Percentiles rank a stretch among this genome's conserved stretches.
Evolutionary conservation across 306 rosid genomes (phyloP).

Genomic region (Alnus glutinosa): DNA sequence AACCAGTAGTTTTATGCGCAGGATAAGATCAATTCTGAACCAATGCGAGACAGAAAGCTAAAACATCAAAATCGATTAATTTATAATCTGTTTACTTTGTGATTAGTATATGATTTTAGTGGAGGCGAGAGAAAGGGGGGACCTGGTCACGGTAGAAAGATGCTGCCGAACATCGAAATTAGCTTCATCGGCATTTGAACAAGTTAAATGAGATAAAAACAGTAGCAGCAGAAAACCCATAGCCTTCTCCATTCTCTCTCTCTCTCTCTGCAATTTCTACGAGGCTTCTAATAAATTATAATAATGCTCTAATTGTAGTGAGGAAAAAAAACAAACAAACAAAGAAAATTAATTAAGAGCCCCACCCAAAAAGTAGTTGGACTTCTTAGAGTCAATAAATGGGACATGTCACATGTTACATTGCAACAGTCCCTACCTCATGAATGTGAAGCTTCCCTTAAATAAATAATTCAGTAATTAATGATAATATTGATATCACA

Average conservation of each 20-base stretch:
- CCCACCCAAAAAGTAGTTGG: no score
- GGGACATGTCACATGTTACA: no score
- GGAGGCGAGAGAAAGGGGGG: neutral
- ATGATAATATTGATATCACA: no score
- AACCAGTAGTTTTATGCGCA: neutral
- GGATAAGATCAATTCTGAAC: neutral
- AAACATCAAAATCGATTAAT: neutral
- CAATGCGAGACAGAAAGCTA: neutral
- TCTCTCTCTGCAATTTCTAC: neutral
- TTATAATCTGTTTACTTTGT: neutral
- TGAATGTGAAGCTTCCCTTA: no score
- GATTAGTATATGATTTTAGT: neutral
- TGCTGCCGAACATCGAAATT: slow-evolving; percentile 65
- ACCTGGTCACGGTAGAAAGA: slow-evolving; percentile 85
- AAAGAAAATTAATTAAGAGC: no score
- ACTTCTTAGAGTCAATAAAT: no score
- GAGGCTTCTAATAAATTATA: no score
- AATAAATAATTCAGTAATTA: no score
- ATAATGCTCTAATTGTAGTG: no score
- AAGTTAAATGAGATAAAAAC: slow-evolving; percentile 19
- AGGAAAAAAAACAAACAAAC: no score
- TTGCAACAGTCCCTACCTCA: no score
- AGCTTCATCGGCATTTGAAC: slow-evolving; percentile 44
- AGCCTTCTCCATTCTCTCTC: slow-evolving; percentile 22
- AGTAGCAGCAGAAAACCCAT: slow-evolving; percentile 26